Conservation (phyloP, 2,329 filamentous ascomycete species). For the Aspergillus proliferans region DNA sequence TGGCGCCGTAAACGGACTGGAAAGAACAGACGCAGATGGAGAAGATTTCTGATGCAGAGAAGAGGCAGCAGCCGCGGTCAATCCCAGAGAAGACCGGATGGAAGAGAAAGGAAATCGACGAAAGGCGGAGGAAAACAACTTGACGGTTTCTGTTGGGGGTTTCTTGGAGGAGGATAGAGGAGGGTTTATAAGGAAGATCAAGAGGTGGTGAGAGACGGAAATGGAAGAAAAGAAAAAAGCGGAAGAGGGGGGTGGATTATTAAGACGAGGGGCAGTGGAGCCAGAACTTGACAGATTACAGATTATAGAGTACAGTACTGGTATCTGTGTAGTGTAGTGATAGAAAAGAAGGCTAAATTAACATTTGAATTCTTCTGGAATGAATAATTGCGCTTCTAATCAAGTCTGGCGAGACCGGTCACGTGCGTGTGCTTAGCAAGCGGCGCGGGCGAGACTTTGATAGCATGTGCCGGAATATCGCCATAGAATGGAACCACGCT, state of each 20-base stretch:
- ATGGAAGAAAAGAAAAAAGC: constrained; percentile 13
- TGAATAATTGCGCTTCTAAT: neutral
- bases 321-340: too few relatives aligned
- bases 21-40: constrained; percentile 29
- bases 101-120: constrained; percentile 56
- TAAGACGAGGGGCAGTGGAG: neutral
- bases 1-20: constrained; percentile 31
- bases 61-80: constrained; percentile 67
- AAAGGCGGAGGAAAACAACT: constrained; percentile 84
- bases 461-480: too few relatives aligned
- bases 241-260: constrained; percentile 11
- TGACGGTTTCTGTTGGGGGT: constrained; percentile 52
- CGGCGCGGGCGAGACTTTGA: neutral
- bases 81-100: constrained; percentile 65
- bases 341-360: too few relatives aligned
- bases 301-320: too few relatives aligned
- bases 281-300: neutral
- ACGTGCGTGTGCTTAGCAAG: constrained; percentile 4
- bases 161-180: constrained; percentile 3
- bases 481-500: too few relatives aligned
- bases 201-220: constrained; percentile 9
- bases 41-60: constrained; percentile 57
- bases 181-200: constrained; percentile 5
- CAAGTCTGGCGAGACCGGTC: constrained; percentile 1
- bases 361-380: neutral